Evolutionary conservation across 23 red algal species (phyloP), one percentile per base, ranked within the genome.

Genomic region (Chondrus crispus): DNA sequence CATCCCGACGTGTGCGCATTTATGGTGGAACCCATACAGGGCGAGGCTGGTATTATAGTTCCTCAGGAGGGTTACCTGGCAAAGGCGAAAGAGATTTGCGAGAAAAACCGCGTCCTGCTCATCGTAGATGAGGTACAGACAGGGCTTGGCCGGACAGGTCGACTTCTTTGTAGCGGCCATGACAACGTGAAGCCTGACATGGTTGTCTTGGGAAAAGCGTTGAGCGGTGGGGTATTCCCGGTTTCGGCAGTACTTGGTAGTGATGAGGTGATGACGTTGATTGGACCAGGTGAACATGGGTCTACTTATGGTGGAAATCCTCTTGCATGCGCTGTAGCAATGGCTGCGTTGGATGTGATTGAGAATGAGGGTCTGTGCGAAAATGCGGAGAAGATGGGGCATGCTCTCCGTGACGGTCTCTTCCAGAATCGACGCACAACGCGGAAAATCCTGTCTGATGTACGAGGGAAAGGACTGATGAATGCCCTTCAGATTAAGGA

Each of bases 221-320:
- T 99, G 14, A 92, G 89, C 32, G 97, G 97, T 19, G 97, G 97
- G 2, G 75, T 99, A 43, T 96, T 88, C 46, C 97, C 97, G 4
- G 94, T 99, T 11, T 99, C 97, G 4, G 94, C 94, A 24, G 93
- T 99, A 3, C 50, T 99, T 72, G 73, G 90, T 2, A 84, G 75
- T 47, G 55, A 95, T 62, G 94, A 99, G 88, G 88, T 99, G 30
- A 66, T 99, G 49, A 72, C 84, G 29, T 74, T 89, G 62, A 55
- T 98, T 11, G 44, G 77, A 44, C 93, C 94, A 11, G 94, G 94
- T 11, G 88, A 99, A 46, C 97, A 99, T 75, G 97, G 97, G 26
- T 99, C 97, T 14, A 99, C 97, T n/a, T 99, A 96, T 88, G 97
- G 94, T 3, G 97, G 97, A 29, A 99, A 99, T 82, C 97, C 97